Evolutionary conservation across 2,329 filamentous ascomycete genomes (phyloP).

Genomic region (Alternaria triticimaculans): DNA sequence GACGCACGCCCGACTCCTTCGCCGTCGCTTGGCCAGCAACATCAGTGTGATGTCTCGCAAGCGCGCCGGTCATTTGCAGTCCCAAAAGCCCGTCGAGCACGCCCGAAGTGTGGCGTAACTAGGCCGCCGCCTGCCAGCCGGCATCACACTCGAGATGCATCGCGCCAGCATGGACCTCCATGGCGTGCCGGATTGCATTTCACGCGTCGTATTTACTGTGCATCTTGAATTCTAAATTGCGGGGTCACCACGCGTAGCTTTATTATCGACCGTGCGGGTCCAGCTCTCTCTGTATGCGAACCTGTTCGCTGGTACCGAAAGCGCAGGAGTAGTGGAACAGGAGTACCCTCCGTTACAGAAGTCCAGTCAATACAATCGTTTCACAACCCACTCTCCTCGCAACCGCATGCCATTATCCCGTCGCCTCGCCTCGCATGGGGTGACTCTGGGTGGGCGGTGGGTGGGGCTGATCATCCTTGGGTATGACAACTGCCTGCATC

Average conservation of each 20-base stretch:
- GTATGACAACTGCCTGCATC: constrained; percentile 2
- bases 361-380: constrained; percentile 14
- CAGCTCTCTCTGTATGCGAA: constrained; percentile 25
- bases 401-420: constrained; percentile 5
- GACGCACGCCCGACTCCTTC: constrained; percentile 9
- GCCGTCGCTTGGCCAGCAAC: constrained; percentile 4
- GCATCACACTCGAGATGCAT: constrained; percentile 4
- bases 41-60: constrained; percentile 13
- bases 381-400: constrained; percentile 12
- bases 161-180: constrained; percentile 16
- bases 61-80: background rate
- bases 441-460: background rate
- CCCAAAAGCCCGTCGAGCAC: background rate
- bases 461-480: background rate
- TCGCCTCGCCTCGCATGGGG: constrained; percentile 1
- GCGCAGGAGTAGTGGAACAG: constrained; percentile 26
- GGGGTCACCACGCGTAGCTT: constrained; percentile 35
- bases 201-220: constrained; percentile 7
- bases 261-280: constrained; percentile 14
- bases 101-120: constrained; percentile 7
- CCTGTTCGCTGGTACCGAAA: constrained; percentile 31
- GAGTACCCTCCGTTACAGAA: constrained; percentile 22
- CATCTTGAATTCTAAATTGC: constrained; percentile 38
- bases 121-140: background rate
- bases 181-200: constrained; percentile 14